phyloP scores from a whole-genome alignment of 768 basidiomycete genomes.

The Auriscalpium orientale region DNA sequence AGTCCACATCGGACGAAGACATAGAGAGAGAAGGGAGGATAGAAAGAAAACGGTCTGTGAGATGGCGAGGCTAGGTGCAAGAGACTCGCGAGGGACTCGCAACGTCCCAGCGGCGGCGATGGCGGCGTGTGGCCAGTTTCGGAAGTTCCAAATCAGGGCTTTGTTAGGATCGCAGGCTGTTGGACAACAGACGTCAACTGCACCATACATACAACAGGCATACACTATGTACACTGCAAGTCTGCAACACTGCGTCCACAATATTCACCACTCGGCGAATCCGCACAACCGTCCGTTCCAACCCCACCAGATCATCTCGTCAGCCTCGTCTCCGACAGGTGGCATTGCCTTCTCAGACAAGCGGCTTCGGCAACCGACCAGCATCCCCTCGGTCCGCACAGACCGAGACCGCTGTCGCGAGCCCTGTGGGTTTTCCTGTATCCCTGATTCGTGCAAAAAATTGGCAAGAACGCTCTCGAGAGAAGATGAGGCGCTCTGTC shows the following conservation, averaged over 20 bases:
- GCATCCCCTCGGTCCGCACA: conserved; percentile 33
- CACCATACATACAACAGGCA: too few relatives aligned
- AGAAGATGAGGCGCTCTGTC: conserved; percentile 32
- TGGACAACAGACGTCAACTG: too few relatives aligned
- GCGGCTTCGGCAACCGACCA: conserved; percentile 25
- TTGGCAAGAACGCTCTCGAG: conserved; percentile 29
- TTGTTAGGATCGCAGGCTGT: too few relatives aligned
- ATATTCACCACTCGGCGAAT: conserved; percentile 37
- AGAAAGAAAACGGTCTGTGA: too few relatives aligned
- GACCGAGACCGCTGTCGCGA: conserved; percentile 8
- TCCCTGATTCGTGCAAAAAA: conserved; percentile 27
- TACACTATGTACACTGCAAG: too few relatives aligned
- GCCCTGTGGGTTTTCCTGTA: conserved; percentile 20
- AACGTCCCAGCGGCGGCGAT: too few relatives aligned
- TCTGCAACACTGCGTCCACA: too few relatives aligned
- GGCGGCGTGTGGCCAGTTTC: too few relatives aligned
- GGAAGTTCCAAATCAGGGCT: too few relatives aligned
- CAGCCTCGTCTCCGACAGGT: conserved; percentile 25
- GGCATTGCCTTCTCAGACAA: neutral
- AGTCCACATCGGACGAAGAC: neutral
- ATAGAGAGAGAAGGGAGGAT: too few relatives aligned
- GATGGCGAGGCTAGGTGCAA: too few relatives aligned
- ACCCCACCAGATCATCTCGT: conserved; percentile 46
- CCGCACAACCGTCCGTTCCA: conserved; percentile 43
- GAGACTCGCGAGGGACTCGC: too few relatives aligned